Percentiles rank a stretch among this genome's conserved stretches.
phyloP scores from a whole-genome alignment of 148 eudicot species.

The Cornus controversa region DNA sequence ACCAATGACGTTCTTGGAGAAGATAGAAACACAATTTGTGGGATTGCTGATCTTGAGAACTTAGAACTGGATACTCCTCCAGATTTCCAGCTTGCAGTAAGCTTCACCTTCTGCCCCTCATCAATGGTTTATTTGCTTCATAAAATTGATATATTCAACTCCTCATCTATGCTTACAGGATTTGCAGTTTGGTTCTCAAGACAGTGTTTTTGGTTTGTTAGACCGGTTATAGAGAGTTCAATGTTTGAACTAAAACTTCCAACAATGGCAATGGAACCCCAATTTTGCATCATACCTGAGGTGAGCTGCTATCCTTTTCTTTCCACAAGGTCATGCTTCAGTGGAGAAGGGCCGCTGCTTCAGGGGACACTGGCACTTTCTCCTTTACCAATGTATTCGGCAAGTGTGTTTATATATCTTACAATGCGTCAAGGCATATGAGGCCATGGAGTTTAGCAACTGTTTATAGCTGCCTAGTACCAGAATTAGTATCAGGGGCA shows the following conservation, averaged over 20 bases:
- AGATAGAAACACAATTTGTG: slow-evolving; percentile 20
- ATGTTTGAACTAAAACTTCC: neutral
- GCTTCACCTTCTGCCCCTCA: slow-evolving; percentile 17
- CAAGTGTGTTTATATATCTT: neutral
- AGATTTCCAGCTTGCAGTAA: slow-evolving; percentile 63
- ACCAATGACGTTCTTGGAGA: slow-evolving; percentile 25
- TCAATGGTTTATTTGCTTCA: neutral
- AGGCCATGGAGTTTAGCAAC: too few relatives aligned
- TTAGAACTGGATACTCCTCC: slow-evolving; percentile 65
- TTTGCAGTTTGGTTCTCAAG: slow-evolving; percentile 69
- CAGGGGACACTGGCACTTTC: neutral
- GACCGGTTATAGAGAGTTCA: slow-evolving; percentile 27
- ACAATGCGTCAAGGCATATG: too few relatives aligned
- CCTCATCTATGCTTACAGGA: slow-evolving; percentile 41
- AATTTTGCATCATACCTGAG: neutral
- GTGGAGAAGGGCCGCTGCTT: neutral
- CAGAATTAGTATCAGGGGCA: too few relatives aligned
- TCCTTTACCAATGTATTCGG: neutral
- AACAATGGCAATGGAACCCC: slow-evolving; percentile 1
- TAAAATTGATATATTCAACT: neutral
- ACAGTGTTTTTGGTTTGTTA: slow-evolving; percentile 63
- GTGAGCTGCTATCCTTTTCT: neutral
- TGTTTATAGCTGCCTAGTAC: too few relatives aligned
- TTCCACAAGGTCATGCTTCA: neutral
- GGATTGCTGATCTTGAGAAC: slow-evolving; percentile 48